phyloP scores from a whole-genome alignment of 2,329 filamentous ascomycete species.

The Colletotrichum cuscutae region DNA sequence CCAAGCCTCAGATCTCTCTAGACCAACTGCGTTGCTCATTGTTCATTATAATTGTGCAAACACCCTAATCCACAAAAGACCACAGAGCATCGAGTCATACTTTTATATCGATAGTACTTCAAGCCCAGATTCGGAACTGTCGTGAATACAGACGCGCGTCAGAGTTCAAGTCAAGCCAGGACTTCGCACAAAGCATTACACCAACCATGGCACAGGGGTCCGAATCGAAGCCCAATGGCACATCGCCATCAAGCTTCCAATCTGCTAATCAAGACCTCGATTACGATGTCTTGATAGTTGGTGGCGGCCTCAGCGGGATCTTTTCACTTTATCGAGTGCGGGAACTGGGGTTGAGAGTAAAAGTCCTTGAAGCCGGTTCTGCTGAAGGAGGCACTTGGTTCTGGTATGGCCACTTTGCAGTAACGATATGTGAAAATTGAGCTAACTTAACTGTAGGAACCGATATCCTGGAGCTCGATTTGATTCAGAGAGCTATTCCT shows the following conservation, averaged over 20 bases:
- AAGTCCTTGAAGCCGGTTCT: conserved; percentile 51
- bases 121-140: background rate
- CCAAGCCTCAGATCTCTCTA: background rate
- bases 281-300: conserved; percentile 52
- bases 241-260: background rate
- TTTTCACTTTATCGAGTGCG: conserved; percentile 52
- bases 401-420: conserved; percentile 40
- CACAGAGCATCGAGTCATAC: background rate
- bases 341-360: conserved; percentile 48
- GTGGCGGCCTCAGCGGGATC: conserved; percentile 53
- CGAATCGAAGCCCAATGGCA: background rate
- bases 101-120: background rate
- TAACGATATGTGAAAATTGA: background rate
- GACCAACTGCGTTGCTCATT: background rate
- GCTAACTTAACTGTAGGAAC: conserved; percentile 39
- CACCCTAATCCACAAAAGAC: background rate
- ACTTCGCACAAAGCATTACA: background rate
- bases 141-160: background rate
- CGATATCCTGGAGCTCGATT: conserved; percentile 58
- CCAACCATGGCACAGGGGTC: background rate
- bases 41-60: background rate
- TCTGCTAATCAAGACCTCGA: conserved; percentile 36
- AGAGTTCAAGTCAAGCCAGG: background rate
- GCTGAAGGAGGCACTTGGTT: conserved; percentile 58
- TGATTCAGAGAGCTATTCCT: conserved; percentile 58